Conservation (phyloP, 2,329 filamentous ascomycete species). For the Neonectria coccinea region DNA sequence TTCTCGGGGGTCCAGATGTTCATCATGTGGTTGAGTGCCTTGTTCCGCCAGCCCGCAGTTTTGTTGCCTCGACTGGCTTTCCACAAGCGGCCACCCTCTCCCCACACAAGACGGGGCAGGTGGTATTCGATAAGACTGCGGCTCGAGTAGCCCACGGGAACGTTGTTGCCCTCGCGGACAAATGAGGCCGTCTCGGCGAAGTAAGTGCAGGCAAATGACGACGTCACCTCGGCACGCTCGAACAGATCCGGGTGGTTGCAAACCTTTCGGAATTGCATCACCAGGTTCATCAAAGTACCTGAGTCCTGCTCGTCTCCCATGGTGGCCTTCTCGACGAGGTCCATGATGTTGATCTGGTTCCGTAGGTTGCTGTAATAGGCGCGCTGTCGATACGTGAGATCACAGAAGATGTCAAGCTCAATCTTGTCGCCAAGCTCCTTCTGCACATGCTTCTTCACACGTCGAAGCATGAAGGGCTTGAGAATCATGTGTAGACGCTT, state of each 20-base stretch:
- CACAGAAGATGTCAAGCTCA: conserved; percentile 94
- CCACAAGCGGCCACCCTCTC: conserved; percentile 81
- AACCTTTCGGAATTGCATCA: conserved; percentile 99
- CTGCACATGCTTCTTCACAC: conserved; percentile 99
- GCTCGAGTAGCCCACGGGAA: conserved; percentile 88
- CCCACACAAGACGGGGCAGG: conserved; percentile 84
- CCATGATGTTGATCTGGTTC: conserved; percentile 98
- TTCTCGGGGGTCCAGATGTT: conserved; percentile 91
- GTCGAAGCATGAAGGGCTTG: conserved; percentile 99
- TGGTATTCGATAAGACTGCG: conserved; percentile 87
- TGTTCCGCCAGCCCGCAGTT: conserved; percentile 82
- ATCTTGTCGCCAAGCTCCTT: conserved; percentile 99
- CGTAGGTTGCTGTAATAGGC: conserved; percentile 92
- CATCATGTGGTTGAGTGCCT: conserved; percentile 83
- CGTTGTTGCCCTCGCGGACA: conserved; percentile 83
- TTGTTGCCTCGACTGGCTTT: conserved; percentile 79
- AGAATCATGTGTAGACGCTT: conserved; percentile 98
- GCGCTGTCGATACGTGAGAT: conserved; percentile 94
- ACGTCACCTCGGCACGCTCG: conserved; percentile 91
- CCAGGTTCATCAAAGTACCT: conserved; percentile 96
- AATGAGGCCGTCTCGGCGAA: conserved; percentile 98
- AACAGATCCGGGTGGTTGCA: conserved; percentile 99
- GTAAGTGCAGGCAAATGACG: conserved; percentile 83
- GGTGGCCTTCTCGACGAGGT: conserved; percentile 96
- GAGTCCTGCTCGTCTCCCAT: conserved; percentile 95